Evolutionary conservation across 2,329 filamentous ascomycete genomes (phyloP).

Genomic region (Furcasterigmium furcatum): DNA sequence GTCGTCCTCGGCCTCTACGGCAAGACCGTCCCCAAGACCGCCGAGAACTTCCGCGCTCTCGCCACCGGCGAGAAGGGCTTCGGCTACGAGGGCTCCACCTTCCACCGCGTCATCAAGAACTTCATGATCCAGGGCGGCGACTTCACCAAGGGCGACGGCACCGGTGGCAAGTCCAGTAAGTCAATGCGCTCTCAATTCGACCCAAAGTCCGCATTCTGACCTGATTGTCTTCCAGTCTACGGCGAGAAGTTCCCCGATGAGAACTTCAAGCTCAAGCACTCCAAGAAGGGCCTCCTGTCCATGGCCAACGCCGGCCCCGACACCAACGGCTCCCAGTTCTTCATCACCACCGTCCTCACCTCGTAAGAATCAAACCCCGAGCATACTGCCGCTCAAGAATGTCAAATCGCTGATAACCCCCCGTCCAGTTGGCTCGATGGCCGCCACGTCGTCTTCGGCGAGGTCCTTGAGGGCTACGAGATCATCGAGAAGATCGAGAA

Average conservation of each 20-base stretch:
- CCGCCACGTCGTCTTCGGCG: slow-evolving; percentile 82
- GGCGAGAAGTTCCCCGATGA: slow-evolving; percentile 81
- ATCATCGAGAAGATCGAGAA: slow-evolving; percentile 77
- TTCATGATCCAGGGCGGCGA: slow-evolving; percentile 94
- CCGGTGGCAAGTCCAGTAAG: slow-evolving; percentile 80
- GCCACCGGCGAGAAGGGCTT: slow-evolving; percentile 85
- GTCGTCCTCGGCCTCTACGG: slow-evolving; percentile 83
- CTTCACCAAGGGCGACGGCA: slow-evolving; percentile 80
- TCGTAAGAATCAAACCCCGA: slow-evolving; percentile 43
- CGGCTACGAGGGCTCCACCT: slow-evolving; percentile 76
- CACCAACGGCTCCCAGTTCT: slow-evolving; percentile 88
- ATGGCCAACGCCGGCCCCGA: slow-evolving; percentile 85
- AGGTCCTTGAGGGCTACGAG: slow-evolving; percentile 83
- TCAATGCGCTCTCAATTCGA: slow-evolving; percentile 12
- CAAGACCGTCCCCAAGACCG: slow-evolving; percentile 78
- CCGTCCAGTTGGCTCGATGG: slow-evolving; percentile 71
- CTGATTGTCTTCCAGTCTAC: slow-evolving; percentile 55
- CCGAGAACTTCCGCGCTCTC: slow-evolving; percentile 73
- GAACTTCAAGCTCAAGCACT: slow-evolving; percentile 95
- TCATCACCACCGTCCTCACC: slow-evolving; percentile 82
- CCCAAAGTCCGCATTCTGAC: background rate
- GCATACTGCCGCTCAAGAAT: slow-evolving; percentile 6
- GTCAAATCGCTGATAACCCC: slow-evolving; percentile 1
- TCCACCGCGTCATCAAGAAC: slow-evolving; percentile 87
- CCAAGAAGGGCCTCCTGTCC: slow-evolving; percentile 77